phyloP scores from a whole-genome alignment of 179 eudicot species.

The Patellifolia procumbens region DNA sequence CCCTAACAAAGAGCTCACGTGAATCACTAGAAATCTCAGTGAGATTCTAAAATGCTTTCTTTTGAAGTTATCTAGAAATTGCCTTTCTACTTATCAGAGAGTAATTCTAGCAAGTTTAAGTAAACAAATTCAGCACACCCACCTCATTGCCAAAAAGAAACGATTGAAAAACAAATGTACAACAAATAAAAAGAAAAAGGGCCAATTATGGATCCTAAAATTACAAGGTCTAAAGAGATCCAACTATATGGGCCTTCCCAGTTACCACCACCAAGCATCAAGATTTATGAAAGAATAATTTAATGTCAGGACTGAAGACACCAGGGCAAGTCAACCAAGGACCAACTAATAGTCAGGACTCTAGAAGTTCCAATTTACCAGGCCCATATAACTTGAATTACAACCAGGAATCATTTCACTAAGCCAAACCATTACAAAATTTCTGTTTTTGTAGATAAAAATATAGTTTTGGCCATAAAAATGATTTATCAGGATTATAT shows the following conservation, averaged over 20 bases:
- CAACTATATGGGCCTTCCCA: neutral
- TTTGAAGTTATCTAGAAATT: neutral
- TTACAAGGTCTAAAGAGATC: neutral
- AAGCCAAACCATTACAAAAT: neutral
- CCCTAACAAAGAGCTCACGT: neutral
- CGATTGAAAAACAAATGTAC: neutral
- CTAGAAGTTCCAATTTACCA: neutral
- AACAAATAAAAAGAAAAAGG: too few species aligned
- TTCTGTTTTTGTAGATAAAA: neutral
- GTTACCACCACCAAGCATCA: neutral
- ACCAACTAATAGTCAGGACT: neutral
- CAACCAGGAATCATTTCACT: neutral
- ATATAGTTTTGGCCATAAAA: neutral
- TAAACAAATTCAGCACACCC: neutral
- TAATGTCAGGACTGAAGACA: neutral
- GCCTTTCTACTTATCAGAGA: neutral
- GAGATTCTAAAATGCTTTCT: neutral
- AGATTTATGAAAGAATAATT: neutral
- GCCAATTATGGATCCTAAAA: too few species aligned
- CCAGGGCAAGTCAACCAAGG: neutral
- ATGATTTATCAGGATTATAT: neutral
- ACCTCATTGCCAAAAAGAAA: neutral
- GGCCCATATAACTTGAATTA: too few species aligned
- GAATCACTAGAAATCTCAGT: neutral
- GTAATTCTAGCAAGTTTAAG: neutral